Conservation (phyloP, 2,329 filamentous ascomycete species). For the Gaeumannomyces sp. region DNA sequence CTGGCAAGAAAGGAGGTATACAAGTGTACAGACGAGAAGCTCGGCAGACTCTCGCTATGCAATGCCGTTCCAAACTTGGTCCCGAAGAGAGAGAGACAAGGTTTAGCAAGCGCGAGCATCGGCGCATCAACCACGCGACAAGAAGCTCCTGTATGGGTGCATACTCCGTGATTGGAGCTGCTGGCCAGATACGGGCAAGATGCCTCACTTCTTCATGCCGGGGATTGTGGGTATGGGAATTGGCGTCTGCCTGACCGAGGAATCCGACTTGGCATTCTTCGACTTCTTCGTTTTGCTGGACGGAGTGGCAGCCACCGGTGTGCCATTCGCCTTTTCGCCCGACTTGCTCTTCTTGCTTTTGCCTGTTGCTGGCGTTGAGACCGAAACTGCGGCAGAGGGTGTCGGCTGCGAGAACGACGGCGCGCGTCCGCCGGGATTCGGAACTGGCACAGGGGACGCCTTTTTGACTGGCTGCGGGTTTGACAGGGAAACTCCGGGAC, state of each 20-base stretch:
- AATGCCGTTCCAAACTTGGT: background rate
- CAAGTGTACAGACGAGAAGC: background rate
- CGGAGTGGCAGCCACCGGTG: background rate
- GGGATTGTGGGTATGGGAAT: conserved; percentile 13
- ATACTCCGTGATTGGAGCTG: background rate
- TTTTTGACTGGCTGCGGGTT: background rate
- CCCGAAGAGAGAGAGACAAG: background rate
- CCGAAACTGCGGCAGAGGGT: background rate
- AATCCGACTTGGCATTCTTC: conserved; percentile 10
- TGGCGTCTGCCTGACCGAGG: conserved; percentile 11
- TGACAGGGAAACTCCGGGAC: background rate
- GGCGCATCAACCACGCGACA: background rate
- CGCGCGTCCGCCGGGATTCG: background rate
- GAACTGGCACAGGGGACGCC: background rate
- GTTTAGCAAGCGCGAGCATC: background rate
- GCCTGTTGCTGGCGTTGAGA: background rate
- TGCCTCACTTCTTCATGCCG: conserved; percentile 5
- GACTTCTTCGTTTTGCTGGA: conserved; percentile 14
- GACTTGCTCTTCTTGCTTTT: conserved; percentile 13
- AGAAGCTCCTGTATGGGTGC: background rate
- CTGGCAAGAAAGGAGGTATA: background rate
- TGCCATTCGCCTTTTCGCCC: conserved; percentile 12
- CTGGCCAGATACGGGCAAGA: background rate
- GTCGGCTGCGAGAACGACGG: background rate
- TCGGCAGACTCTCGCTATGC: background rate